phyloP scores from a whole-genome alignment of 495 filamentous ascomycete species.

The Xylaria flabelliformis region DNA sequence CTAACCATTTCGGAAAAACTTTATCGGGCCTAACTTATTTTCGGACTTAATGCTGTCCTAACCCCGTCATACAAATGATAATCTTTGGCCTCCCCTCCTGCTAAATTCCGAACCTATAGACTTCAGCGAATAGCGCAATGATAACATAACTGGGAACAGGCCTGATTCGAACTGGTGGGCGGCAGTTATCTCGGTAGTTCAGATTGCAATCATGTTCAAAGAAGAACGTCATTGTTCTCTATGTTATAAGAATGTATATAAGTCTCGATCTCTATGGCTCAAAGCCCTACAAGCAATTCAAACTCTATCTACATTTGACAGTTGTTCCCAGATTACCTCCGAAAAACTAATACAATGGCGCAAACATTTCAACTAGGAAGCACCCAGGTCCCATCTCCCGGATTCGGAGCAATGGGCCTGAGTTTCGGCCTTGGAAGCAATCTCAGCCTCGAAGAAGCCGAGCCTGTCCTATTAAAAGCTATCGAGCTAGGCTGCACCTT shows the following conservation, averaged over 20 bases:
- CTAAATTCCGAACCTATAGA: neutral
- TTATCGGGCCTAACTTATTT: neutral
- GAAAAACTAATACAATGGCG: neutral
- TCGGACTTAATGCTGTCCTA: neutral
- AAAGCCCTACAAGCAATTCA: neutral
- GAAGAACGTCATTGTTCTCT: neutral
- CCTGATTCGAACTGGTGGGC: neutral
- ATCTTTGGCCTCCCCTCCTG: neutral
- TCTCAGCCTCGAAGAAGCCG: neutral
- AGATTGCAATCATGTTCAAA: neutral
- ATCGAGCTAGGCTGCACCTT: neutral
- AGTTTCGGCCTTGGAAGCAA: neutral
- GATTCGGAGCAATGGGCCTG: neutral
- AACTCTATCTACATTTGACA: neutral
- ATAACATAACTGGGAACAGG: neutral
- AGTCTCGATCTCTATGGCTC: neutral
- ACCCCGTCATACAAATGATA: too few species aligned
- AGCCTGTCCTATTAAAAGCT: neutral
- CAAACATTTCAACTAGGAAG: neutral
- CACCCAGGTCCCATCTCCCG: neutral
- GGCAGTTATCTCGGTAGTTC: neutral
- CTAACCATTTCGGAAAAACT: neutral
- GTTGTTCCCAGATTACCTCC: neutral
- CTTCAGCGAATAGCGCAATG: neutral
- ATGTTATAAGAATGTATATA: neutral